phyloP scores from a whole-genome alignment of 306 rosid genomes.

The Cucurbita pepo region DNA sequence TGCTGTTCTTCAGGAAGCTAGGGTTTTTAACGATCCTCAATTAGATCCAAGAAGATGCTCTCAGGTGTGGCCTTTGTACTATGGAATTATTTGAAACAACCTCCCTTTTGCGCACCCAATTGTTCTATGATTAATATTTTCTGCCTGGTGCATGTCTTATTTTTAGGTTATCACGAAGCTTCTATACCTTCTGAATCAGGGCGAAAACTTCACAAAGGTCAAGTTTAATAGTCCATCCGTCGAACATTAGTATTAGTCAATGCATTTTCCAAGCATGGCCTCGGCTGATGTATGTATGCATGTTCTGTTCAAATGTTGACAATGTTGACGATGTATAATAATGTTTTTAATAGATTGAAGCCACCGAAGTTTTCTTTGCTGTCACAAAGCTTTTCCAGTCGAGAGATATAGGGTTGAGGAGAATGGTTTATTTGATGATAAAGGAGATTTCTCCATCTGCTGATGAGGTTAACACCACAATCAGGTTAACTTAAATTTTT shows the following conservation, averaged over 20 bases:
- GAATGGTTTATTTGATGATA: constrained; percentile 94
- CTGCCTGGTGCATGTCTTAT: constrained; percentile 2
- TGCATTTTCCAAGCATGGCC: too few species aligned
- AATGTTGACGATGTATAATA: background rate
- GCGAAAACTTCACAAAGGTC: constrained; percentile 92
- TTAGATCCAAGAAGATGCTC: constrained; percentile 94
- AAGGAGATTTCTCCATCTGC: constrained; percentile 95
- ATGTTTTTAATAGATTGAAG: constrained; percentile 48
- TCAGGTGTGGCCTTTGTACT: constrained; percentile 37
- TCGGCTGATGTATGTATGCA: too few species aligned
- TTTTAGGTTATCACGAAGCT: constrained; percentile 90
- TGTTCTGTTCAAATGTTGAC: background rate
- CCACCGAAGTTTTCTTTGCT: constrained; percentile 94
- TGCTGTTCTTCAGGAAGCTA: constrained; percentile 94
- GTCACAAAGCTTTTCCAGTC: constrained; percentile 96
- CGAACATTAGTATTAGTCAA: background rate
- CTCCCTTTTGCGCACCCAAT: background rate
- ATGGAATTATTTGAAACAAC: background rate
- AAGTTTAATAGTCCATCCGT: background rate
- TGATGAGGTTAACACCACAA: constrained; percentile 53
- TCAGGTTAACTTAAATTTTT: constrained; percentile 5
- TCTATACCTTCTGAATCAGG: constrained; percentile 80
- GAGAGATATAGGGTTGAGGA: constrained; percentile 86
- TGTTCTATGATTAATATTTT: background rate
- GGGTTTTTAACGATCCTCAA: constrained; percentile 97